Evolutionary conservation across 1,139 yeast genomes (phyloP), one percentile per base, ranked within the genome.

Genomic region (Debaryomycetaceae sp.): DNA sequence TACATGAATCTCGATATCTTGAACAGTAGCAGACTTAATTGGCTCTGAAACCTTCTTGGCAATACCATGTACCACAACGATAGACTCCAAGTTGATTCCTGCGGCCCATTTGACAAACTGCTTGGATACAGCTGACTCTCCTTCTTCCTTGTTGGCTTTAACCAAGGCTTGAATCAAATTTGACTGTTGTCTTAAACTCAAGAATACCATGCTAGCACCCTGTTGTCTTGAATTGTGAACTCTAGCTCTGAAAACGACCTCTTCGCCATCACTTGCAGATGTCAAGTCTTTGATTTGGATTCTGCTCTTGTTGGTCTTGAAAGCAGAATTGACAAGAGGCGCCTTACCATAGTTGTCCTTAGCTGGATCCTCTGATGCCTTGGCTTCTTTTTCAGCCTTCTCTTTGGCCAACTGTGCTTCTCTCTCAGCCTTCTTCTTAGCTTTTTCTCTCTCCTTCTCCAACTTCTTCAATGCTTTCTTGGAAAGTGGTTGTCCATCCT

Each of bases 61-160:
- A 31, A 67, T 63, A 65, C 98, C 99, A 55, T 84, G 83, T 26
- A 92, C 96, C 43, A 92, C 70, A 16, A 92, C 98, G 65, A 92
- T 91, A 34, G 95, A 81, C 67, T 92, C 99, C 56, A 87, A 75
- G 61, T 81, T 85, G 60, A 92, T 77, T 34, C 86, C 72, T 19
- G 94, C 88, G 33, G 91, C 84, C 96, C 97, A 92, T 68, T 92
- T 92, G 51, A 91, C 95, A 94, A 94, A 87, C 65, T 87, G 96
- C 70, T 92, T 92, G 40, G 96, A 87, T 42, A 94, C 75, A 24
- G 81, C 69, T 24, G 75, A 76, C 45, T 78, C 78, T 56, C 81
- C 79, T 39, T 71, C 63, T 48, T 73, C 78, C 47, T 62, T 60
- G 50, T 78, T 77, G 45, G 83, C 79, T 61, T 86, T 87, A 48